Percentiles rank a stretch among this genome's conserved stretches.
Evolutionary conservation across 768 basidiomycete genomes (phyloP).

Genomic region (Serendipita sp.): DNA sequence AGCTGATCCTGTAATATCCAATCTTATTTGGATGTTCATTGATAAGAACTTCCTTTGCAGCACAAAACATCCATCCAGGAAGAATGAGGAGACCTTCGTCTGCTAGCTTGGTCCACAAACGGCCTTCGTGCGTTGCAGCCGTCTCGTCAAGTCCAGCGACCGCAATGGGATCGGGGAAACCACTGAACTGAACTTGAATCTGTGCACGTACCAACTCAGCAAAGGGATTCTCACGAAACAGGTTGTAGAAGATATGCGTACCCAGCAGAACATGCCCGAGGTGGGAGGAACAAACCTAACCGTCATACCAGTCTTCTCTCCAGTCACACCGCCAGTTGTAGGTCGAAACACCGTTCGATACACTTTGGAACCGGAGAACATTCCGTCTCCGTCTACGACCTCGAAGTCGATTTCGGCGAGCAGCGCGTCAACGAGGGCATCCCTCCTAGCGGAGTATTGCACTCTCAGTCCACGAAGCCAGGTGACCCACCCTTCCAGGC

Average conservation of each 20-base stretch:
- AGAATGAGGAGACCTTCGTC: conserved; percentile 45
- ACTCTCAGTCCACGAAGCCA: conserved; percentile 55
- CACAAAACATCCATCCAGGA: conserved; percentile 35
- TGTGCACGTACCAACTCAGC: conserved; percentile 15
- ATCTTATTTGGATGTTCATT: conserved; percentile 14
- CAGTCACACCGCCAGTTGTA: conserved; percentile 18
- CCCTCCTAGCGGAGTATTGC: conserved; percentile 42
- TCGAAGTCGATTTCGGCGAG: conserved; percentile 38
- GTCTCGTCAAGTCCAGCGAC: conserved; percentile 23
- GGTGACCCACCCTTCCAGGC: conserved; percentile 50
- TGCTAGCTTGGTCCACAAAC: conserved; percentile 44
- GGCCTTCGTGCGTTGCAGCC: conserved; percentile 29
- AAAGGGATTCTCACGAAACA: background rate
- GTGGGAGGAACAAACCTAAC: conserved; percentile 61
- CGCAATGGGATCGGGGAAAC: conserved; percentile 29
- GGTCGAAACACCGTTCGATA: conserved; percentile 26
- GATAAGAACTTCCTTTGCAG: conserved; percentile 13
- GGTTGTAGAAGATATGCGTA: conserved; percentile 16
- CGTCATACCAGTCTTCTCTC: conserved; percentile 21
- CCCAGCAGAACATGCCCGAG: conserved; percentile 76
- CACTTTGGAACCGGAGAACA: conserved; percentile 23
- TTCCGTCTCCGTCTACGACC: conserved; percentile 11
- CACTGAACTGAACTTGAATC: conserved; percentile 46
- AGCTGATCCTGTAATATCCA: conserved; percentile 43
- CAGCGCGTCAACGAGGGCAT: conserved; percentile 48